Conservation (phyloP, 257 asterid genomes). For the Cynanchum wilfordii region DNA sequence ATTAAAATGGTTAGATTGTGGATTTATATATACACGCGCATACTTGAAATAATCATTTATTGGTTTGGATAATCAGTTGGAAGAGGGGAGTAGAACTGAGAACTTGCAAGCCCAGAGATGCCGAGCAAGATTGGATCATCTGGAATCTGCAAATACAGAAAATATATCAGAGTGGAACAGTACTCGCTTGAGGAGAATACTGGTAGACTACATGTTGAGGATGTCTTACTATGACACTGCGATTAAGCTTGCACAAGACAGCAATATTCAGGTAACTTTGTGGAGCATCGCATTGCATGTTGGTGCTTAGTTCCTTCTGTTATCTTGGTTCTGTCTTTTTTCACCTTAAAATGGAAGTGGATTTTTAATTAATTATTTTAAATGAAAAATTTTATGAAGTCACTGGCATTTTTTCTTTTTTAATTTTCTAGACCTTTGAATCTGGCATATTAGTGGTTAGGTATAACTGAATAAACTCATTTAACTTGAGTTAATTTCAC, state of each 20-base stretch:
- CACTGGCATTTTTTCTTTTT: neutral
- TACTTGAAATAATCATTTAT: neutral
- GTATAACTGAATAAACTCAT: neutral
- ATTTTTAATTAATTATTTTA: neutral
- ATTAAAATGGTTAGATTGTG: neutral
- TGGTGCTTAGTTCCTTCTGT: neutral
- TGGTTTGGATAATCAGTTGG: slow-evolving; percentile 55
- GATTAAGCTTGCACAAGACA: slow-evolving; percentile 71
- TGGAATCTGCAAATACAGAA: slow-evolving; percentile 76
- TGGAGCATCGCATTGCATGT: neutral
- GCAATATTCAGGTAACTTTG: slow-evolving; percentile 68
- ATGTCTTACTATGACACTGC: slow-evolving; percentile 96
- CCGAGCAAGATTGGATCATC: slow-evolving; percentile 73
- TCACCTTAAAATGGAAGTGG: neutral
- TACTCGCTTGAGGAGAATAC: slow-evolving; percentile 75
- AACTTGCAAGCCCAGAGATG: slow-evolving; percentile 91
- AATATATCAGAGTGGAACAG: slow-evolving; percentile 61
- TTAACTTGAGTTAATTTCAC: neutral
- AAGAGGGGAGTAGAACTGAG: slow-evolving; percentile 80
- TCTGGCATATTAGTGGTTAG: neutral
- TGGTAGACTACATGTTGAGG: slow-evolving; percentile 92
- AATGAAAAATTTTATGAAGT: neutral
- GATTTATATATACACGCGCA: too few relatives aligned
- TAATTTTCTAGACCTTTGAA: neutral
- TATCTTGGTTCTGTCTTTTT: neutral